Percentiles rank a stretch among this genome's conserved stretches.
Evolutionary conservation across 139 green algal species (phyloP).

Genomic region (Pseudopediastrum boryanum): DNA sequence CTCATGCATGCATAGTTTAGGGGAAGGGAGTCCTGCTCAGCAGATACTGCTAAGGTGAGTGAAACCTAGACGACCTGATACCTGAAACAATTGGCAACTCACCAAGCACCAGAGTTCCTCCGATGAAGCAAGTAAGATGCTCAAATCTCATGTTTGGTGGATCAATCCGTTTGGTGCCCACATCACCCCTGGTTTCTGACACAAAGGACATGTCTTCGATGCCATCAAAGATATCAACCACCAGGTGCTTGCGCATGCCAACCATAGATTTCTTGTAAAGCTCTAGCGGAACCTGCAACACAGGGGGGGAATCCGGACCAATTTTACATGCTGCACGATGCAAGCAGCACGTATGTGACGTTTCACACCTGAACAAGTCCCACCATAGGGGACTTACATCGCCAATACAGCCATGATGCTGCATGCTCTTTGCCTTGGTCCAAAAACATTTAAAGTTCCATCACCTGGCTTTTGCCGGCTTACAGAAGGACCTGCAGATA

Average conservation of each 20-base stretch:
- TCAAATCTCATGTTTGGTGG: conserved; percentile 60
- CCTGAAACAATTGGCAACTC: neutral
- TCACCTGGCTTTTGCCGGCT: neutral
- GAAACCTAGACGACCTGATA: neutral
- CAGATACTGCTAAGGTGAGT: no score
- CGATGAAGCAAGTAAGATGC: conserved; percentile 89
- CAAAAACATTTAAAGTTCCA: neutral
- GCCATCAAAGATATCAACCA: conserved; percentile 48
- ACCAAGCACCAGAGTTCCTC: conserved; percentile 82
- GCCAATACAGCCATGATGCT: neutral
- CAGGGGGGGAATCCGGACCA: neutral
- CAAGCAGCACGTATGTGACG: neutral
- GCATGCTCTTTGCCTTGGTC: neutral
- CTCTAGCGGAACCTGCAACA: conserved; percentile 47
- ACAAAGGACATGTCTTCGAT: conserved; percentile 55
- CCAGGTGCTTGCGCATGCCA: conserved; percentile 66
- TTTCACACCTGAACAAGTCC: neutral
- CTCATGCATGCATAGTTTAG: no score
- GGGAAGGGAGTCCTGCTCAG: no score
- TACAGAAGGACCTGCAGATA: neutral
- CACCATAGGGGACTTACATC: neutral
- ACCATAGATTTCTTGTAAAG: conserved; percentile 66
- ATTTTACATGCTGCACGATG: neutral
- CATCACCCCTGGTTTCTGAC: conserved; percentile 41
- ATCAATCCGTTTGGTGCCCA: neutral